phyloP scores from a whole-genome alignment of 805 yeast genomes.

The Monosporozyma unispora region DNA sequence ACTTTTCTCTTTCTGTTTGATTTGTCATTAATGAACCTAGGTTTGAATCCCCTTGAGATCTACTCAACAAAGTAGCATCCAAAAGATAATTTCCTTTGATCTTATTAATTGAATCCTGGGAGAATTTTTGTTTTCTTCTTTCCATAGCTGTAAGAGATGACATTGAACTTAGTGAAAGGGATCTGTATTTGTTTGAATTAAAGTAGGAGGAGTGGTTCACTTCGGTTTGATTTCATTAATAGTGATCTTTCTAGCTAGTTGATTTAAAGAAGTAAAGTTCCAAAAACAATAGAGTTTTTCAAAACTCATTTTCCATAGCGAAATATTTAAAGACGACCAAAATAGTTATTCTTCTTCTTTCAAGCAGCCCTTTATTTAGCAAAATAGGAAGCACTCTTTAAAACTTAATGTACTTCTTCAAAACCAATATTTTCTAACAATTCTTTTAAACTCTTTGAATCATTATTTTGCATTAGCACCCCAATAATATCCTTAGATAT shows the following conservation, averaged over 20 bases:
- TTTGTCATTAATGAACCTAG: conserved; percentile 33
- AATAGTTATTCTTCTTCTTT: too few species aligned
- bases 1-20: conserved; percentile 33
- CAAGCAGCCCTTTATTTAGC: too few species aligned
- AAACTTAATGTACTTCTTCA: conserved; percentile 6
- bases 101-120: conserved; percentile 16
- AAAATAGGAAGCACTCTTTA: too few species aligned
- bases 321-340: too few species aligned
- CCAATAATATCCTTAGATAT: conserved; percentile 14
- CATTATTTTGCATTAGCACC: conserved; percentile 6
- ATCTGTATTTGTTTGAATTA: too few species aligned
- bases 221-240: too few species aligned
- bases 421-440: conserved; percentile 24
- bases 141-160: conserved; percentile 3
- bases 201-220: too few species aligned
- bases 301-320: too few species aligned
- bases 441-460: conserved; percentile 15
- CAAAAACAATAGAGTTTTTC: too few species aligned
- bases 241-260: too few species aligned
- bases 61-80: conserved; percentile 47
- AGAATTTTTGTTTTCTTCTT: conserved; percentile 31
- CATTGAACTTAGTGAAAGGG: background rate
- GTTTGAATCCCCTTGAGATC: conserved; percentile 51
- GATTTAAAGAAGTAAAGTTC: too few species aligned
- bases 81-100: conserved; percentile 16